Evolutionary conservation across 1,284 basidiomycete species (phyloP).

Genomic region (Cystobasidiaceae sp.): DNA sequence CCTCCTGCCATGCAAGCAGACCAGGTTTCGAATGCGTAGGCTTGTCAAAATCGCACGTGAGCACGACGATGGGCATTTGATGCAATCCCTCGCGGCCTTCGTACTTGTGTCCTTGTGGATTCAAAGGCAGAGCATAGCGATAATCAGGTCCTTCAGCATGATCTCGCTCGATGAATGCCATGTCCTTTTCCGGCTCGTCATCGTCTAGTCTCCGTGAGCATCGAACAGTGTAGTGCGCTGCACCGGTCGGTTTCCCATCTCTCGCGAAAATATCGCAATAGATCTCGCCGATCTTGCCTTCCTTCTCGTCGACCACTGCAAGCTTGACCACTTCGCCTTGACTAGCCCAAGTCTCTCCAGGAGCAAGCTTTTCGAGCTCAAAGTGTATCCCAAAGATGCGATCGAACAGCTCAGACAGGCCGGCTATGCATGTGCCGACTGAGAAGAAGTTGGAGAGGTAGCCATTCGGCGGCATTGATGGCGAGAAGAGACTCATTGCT

Average conservation of each 20-base stretch:
- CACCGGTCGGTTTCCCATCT: slow-evolving; percentile 77
- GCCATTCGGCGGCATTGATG: slow-evolving; percentile 45
- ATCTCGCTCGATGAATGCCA: slow-evolving; percentile 38
- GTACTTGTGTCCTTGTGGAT: not conserved
- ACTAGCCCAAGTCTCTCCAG: slow-evolving; percentile 84
- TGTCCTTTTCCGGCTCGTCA: slow-evolving; percentile 71
- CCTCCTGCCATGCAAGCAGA: slow-evolving; percentile 84
- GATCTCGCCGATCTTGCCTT: slow-evolving; percentile 83
- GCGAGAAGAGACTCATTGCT: slow-evolving; percentile 9
- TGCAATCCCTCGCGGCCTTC: slow-evolving; percentile 61
- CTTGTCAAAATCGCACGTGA: slow-evolving; percentile 79
- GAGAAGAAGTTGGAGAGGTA: slow-evolving; percentile 63
- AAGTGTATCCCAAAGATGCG: slow-evolving; percentile 82
- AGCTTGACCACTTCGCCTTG: slow-evolving; percentile 72
- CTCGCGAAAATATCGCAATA: slow-evolving; percentile 88
- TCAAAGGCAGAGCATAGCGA: not conserved
- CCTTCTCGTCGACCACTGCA: slow-evolving; percentile 82
- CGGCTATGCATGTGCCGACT: slow-evolving; percentile 78
- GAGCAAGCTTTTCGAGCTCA: slow-evolving; percentile 56
- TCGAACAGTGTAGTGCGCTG: slow-evolving; percentile 94
- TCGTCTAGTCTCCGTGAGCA: slow-evolving; percentile 88
- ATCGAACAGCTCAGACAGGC: slow-evolving; percentile 73
- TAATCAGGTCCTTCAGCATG: slow-evolving; percentile 49
- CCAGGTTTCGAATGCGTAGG: slow-evolving; percentile 54
- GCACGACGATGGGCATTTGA: slow-evolving; percentile 85